Conservation (phyloP, 225 moss, liverwort and hornwort genomes). For the Asterella californica region DNA sequence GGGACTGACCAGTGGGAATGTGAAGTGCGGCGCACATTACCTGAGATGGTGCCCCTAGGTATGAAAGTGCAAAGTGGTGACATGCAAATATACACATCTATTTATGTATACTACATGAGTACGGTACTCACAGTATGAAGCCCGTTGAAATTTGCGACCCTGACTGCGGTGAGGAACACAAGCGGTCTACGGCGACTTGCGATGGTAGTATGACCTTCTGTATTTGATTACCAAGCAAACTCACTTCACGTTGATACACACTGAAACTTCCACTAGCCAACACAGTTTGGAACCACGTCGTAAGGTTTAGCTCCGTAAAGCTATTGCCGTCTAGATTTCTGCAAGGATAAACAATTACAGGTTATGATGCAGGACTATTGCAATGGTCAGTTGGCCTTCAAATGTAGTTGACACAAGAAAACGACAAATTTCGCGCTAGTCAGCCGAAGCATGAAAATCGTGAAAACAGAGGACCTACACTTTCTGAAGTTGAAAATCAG, state of each 20-base stretch:
- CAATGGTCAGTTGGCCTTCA: neutral
- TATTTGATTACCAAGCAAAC: neutral
- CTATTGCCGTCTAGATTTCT: neutral
- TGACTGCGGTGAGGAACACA: neutral
- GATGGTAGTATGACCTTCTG: neutral
- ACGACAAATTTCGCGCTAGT: neutral
- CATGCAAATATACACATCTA: too few species aligned
- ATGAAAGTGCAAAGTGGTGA: too few species aligned
- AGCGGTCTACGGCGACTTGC: neutral
- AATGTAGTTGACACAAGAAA: neutral
- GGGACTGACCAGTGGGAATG: too few species aligned
- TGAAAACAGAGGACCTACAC: neutral
- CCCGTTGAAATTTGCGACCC: neutral
- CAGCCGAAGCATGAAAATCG: neutral
- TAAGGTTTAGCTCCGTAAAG: constrained; percentile 1
- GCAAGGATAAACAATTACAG: neutral
- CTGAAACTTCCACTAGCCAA: neutral
- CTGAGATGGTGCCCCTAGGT: too few species aligned
- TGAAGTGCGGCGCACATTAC: too few species aligned
- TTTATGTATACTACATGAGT: neutral
- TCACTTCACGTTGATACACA: neutral
- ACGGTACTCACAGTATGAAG: neutral
- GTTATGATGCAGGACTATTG: neutral
- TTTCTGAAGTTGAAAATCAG: neutral
- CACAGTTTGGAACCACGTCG: neutral